phyloP scores from a whole-genome alignment of 164 flowering plant genomes.

The Protea cynaroides region DNA sequence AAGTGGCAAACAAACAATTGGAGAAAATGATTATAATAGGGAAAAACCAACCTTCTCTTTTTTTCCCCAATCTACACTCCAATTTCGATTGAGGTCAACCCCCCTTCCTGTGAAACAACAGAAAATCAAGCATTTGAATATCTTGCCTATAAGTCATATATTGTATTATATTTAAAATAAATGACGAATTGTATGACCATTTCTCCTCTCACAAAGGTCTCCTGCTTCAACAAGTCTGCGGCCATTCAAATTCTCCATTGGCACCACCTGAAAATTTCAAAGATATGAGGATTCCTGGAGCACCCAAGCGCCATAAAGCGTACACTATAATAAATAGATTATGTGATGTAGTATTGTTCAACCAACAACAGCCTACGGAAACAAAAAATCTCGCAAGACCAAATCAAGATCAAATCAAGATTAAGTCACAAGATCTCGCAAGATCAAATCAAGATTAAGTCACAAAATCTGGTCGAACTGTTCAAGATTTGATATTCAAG shows the following conservation, averaged over 20 bases:
- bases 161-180: neutral
- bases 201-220: constrained; percentile 95
- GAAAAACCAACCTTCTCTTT: constrained; percentile 73
- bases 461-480: too few relatives aligned
- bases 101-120: constrained; percentile 74
- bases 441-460: too few relatives aligned
- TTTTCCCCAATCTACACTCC: constrained; percentile 99
- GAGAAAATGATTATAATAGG: neutral
- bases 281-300: neutral
- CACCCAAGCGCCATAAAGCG: too few relatives aligned
- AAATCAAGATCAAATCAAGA: too few relatives aligned
- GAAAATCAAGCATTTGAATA: constrained; percentile 11
- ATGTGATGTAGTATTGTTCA: too few relatives aligned
- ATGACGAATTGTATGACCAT: constrained; percentile 51
- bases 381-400: too few relatives aligned
- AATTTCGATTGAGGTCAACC: constrained; percentile 96
- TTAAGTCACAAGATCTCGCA: too few relatives aligned
- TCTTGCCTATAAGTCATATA: neutral
- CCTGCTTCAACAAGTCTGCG: constrained; percentile 93
- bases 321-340: too few relatives aligned
- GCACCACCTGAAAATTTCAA: constrained; percentile 61
- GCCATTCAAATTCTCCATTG: constrained; percentile 94
- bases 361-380: too few relatives aligned
- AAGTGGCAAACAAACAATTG: neutral
- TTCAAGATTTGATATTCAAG: too few relatives aligned